These are phyloP conservation scores for Melastoma candidum DNA, from an alignment of 441 rosid genomes.

Conservation along the genomic window DNA sequence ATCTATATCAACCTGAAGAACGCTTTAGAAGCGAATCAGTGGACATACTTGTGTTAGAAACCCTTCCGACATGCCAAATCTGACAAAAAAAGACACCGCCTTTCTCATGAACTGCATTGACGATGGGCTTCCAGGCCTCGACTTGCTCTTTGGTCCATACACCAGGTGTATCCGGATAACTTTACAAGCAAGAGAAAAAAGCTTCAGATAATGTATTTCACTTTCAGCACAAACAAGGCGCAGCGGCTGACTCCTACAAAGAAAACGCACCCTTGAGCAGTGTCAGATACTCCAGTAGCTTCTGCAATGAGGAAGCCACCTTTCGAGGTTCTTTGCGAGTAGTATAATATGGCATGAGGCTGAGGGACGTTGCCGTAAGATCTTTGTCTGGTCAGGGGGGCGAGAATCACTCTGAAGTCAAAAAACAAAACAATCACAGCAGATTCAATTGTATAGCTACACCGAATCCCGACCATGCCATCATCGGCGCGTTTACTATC, in stretches of 20 bases:
- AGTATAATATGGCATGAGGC: slow-evolving; percentile 16
- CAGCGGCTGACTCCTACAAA: too few species aligned
- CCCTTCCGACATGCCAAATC: slow-evolving; percentile 24
- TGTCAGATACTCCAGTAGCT: slow-evolving; percentile 22
- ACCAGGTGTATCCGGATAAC: slow-evolving; percentile 19
- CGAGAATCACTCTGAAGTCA: slow-evolving; percentile 11
- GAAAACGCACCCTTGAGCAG: slow-evolving; percentile 20
- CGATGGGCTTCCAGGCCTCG: slow-evolving; percentile 24
- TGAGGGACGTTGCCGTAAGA: slow-evolving; percentile 17
- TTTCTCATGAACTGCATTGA: slow-evolving; percentile 21
- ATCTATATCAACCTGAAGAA: too few species aligned
- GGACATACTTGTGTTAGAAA: slow-evolving; percentile 12
- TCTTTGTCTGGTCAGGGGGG: slow-evolving; percentile 17
- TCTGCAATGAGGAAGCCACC: slow-evolving; percentile 14
- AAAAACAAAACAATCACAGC: background rate
- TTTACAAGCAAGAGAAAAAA: slow-evolving; percentile 3
- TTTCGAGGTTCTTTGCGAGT: slow-evolving; percentile 19
- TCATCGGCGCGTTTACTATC: too few species aligned
- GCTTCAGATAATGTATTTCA: background rate
- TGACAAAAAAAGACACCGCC: slow-evolving; percentile 22
- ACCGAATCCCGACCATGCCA: too few species aligned
- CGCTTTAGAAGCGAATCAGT: background rate
- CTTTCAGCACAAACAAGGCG: background rate
- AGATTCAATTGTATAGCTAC: too few species aligned
- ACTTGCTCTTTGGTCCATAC: slow-evolving; percentile 24